Evolutionary conservation across 1,284 basidiomycete species (phyloP).

Genomic region (Mycena sp.): DNA sequence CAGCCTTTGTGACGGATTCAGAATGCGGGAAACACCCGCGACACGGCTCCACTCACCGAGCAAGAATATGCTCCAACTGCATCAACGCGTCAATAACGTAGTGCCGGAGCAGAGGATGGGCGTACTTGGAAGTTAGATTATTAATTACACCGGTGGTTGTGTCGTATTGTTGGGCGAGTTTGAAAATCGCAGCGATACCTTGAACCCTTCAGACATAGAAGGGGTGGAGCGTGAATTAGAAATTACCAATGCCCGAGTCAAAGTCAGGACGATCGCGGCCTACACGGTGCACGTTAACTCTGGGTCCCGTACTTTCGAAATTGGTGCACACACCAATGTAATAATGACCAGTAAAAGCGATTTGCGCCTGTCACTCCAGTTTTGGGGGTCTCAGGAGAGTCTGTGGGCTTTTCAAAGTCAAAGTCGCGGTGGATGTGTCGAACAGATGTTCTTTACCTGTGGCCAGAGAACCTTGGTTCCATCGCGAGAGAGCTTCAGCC

Average conservation of each 20-base stretch:
- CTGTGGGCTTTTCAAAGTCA: constrained; percentile 67
- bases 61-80: constrained; percentile 75
- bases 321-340: constrained; percentile 53
- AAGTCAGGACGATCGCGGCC: constrained; percentile 78
- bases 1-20: constrained; percentile 48
- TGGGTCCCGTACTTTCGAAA: too few species aligned
- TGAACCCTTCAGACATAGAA: constrained; percentile 29
- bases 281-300: not conserved
- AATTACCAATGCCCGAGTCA: constrained; percentile 69
- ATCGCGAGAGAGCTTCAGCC: constrained; percentile 41
- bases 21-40: not conserved
- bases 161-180: constrained; percentile 63
- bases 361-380: constrained; percentile 61
- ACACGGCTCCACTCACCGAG: constrained; percentile 50
- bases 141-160: constrained; percentile 71
- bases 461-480: constrained; percentile 62
- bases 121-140: constrained; percentile 68
- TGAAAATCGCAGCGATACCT: constrained; percentile 68
- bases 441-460: constrained; percentile 31
- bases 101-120: constrained; percentile 5
- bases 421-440: constrained; percentile 55
- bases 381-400: constrained; percentile 74
- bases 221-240: not conserved
- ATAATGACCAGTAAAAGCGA: constrained; percentile 65
- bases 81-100: constrained; percentile 3